Evolutionary conservation across 345 rosid species (phyloP).

Genomic region (Melaleuca alternifolia): DNA sequence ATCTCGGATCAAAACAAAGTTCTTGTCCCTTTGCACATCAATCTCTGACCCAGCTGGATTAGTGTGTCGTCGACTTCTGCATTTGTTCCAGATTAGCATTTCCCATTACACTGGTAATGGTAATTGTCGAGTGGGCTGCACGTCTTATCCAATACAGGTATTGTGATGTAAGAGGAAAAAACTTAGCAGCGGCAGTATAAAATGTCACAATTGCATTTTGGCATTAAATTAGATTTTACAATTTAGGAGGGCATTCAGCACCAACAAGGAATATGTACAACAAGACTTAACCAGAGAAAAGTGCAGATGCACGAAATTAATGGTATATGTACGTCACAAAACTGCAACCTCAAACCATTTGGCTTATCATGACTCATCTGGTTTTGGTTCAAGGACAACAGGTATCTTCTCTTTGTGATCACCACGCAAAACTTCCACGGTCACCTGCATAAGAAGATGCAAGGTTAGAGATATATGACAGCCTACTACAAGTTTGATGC

Average conservation of each 20-base stretch:
- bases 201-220: background rate
- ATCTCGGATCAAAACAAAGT: background rate
- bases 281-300: background rate
- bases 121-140: no score
- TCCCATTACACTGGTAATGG: background rate
- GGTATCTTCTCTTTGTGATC: constrained; percentile 92
- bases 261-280: constrained; percentile 17
- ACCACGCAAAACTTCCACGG: constrained; percentile 81
- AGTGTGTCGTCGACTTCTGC: background rate
- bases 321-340: constrained; percentile 4
- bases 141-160: background rate
- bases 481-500: background rate
- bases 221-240: background rate
- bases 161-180: background rate
- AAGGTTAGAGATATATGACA: background rate
- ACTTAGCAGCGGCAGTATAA: background rate
- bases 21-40: background rate
- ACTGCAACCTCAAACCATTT: constrained; percentile 1
- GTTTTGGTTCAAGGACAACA: constrained; percentile 74
- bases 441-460: constrained; percentile 34
- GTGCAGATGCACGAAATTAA: constrained; percentile 8
- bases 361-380: constrained; percentile 51
- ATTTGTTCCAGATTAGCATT: background rate
- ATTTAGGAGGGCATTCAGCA: background rate
- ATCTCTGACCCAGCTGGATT: background rate